phyloP scores from a whole-genome alignment of 2,329 filamentous ascomycete species.

The Aspergillus sergii region DNA sequence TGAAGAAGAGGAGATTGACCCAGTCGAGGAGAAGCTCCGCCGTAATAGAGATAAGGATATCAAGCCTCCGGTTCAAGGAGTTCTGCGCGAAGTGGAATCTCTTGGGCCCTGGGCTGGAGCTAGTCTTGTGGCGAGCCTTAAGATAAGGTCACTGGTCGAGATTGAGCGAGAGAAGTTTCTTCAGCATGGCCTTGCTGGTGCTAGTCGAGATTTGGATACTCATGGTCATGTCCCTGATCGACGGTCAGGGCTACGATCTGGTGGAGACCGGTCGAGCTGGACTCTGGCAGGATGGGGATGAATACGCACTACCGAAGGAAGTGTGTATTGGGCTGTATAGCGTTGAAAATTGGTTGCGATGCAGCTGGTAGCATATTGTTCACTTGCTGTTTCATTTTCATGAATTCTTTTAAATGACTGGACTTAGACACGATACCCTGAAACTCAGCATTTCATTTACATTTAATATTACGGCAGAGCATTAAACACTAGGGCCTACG shows the following conservation, averaged over 20 bases:
- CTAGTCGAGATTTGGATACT: constrained; percentile 46
- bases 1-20: constrained; percentile 49
- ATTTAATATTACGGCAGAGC: not conserved
- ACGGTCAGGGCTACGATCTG: constrained; percentile 41
- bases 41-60: constrained; percentile 38
- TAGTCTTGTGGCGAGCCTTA: constrained; percentile 61
- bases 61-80: constrained; percentile 38
- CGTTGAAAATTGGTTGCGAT: not conserved
- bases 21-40: constrained; percentile 45
- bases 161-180: constrained; percentile 67
- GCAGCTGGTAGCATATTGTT: not conserved
- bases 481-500: not conserved
- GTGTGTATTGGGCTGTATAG: not conserved
- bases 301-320: constrained; percentile 11
- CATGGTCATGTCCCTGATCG: constrained; percentile 39
- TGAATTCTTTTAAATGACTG: constrained; percentile 3
- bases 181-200: constrained; percentile 50
- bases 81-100: constrained; percentile 59
- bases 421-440: constrained; percentile 19
- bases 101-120: constrained; percentile 67
- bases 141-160: constrained; percentile 63
- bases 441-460: constrained; percentile 5
- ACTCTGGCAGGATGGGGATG: constrained; percentile 51
- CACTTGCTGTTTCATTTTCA: not conserved
- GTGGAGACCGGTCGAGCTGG: constrained; percentile 52